A percentile compares a stretch with the other conserved stretches of the same genome.
These are phyloP conservation scores for Zygotorulaspora chibaensis DNA, from an alignment of 805 yeast species.

Conservation along the genomic window DNA sequence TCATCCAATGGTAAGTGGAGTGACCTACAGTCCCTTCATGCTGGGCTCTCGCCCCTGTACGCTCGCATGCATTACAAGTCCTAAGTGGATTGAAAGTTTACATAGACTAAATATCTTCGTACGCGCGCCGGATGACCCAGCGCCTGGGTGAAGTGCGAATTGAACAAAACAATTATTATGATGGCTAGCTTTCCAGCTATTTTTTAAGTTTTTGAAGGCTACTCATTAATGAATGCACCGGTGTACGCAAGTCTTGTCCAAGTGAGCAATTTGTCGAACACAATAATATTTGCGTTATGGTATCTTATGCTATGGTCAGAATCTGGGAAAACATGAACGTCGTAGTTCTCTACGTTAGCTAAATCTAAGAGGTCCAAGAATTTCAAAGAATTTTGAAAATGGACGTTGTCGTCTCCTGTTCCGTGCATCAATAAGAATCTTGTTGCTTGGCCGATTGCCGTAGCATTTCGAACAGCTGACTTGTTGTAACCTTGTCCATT, in stretches of 20 bases:
- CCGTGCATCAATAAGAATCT: constrained; percentile 92
- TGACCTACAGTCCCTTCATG: too few relatives aligned
- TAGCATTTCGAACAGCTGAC: constrained; percentile 54
- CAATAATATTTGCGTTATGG: constrained; percentile 68
- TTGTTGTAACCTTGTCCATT: constrained; percentile 60
- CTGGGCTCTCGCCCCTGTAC: too few relatives aligned
- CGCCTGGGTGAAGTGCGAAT: too few relatives aligned
- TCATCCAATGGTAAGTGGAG: too few relatives aligned
- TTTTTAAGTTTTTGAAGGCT: not conserved
- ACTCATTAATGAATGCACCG: constrained; percentile 5
- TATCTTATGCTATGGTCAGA: constrained; percentile 68
- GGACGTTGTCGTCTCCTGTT: constrained; percentile 96
- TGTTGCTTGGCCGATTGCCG: constrained; percentile 49
- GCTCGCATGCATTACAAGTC: too few relatives aligned
- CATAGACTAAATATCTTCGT: too few relatives aligned
- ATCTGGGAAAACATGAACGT: constrained; percentile 75
- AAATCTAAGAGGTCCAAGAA: constrained; percentile 71
- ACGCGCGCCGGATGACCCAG: too few relatives aligned
- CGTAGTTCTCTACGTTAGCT: constrained; percentile 77
- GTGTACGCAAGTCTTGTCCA: constrained; percentile 61
- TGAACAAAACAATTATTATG: too few relatives aligned
- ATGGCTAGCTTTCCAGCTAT: too few relatives aligned
- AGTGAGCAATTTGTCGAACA: constrained; percentile 58
- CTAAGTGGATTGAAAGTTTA: too few relatives aligned
- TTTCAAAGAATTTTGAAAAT: constrained; percentile 81